Evolutionary conservation across 2,329 filamentous ascomycete species (phyloP), one percentile per base, ranked within the genome.

Genomic region (Botrytis sinoallii): DNA sequence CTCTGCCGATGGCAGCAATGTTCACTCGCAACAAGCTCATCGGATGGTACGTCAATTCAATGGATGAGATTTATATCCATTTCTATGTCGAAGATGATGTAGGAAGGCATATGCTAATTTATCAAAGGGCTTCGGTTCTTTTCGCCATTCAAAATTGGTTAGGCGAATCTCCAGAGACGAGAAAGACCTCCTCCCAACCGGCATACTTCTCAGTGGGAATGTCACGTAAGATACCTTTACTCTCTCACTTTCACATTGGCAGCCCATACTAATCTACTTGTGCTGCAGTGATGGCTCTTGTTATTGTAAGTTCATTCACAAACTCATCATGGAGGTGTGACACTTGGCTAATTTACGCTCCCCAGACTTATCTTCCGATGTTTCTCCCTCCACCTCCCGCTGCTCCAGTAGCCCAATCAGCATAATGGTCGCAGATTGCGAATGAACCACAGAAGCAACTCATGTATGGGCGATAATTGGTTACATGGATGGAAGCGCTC

Each of bases 1-100:
- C 95, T 52, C 86, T 98, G 81, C 95, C 95, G 74, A 98, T 98
- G 95, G 94, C 93, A 74, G 95, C 95, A 76, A 97, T 97, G 88
- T 96, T 97, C 82, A 96, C 92, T 79, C 89, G 94, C 78, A 97
- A 97, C 85, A 92, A 93, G 88, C 96, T 89, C 80, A 84, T 91
- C 74, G 89, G 89, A 81, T 91, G 89, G 88, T 89, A 83, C 75
- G 85, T 81, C 65, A 29, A 69, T 40, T 29, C 35, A 46, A 52
- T 22, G 75, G 22, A 59, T 60, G n/a, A 29, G 10, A 52, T 59
- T 22, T 9, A 14, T n/a, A 38, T 29, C 22, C 25, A 3, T 42
- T 48, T 32, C 32, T 40, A 42, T 42, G 8, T 57, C 20, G 48
- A 68, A n/a, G 38, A 32, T 44, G 61, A 52, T 70, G 42, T 40